Evolutionary conservation across 805 yeast genomes (phyloP), one percentile per base, ranked within the genome.

Genomic region (Candida palmyrensis): DNA sequence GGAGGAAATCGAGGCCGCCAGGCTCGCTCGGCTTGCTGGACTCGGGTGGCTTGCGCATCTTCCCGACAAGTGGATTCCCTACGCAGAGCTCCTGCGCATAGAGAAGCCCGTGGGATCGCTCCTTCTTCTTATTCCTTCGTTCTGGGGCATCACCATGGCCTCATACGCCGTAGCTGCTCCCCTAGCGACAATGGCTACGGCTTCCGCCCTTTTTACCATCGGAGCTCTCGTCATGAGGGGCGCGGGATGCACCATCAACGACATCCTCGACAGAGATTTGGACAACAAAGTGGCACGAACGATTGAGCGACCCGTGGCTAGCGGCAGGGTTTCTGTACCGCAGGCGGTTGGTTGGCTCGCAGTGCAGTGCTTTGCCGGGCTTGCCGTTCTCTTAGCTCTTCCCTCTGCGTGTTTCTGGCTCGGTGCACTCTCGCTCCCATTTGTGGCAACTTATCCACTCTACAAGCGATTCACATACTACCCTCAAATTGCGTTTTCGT

Each of bases 51-150:
- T 85, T 11, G 63, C 77, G 1, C 66, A 68, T 21, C 66, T 92
- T 16, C 97, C 98, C 0, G 68, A 64, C 26, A 68, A 68, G 36
- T 68, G 79, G 77, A 79, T 85, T 28, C 97, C 98, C 0, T 92
- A 88, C 53, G 95, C 96, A 27, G 95, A 87, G 50, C 64, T 92
- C 35, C 80, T 88, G 83, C 69, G 99, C 35, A 57, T 90, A 35
- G 98, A 92, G 51, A 86, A 86, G 47, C 98, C 99, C 0, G 94
- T 84, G n/a, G 99, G 98, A 0, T 84, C 97, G 0, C 77, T 86
- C 71, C 64, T 90, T 18, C 62, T 92, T 26, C 75, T 76, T 39
- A 66, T 86, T 30, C 98, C 98, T 0, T 81, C 95, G 32, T 74
- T 86, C 28, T 92, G 97, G 97, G 82, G 95, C 8, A 82, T 92